Percentiles rank a stretch among this genome's conserved stretches.
These are phyloP conservation scores for Elymus sibiricus DNA, from an alignment of 176 grass and related monocot species.

Conservation along the genomic window DNA sequence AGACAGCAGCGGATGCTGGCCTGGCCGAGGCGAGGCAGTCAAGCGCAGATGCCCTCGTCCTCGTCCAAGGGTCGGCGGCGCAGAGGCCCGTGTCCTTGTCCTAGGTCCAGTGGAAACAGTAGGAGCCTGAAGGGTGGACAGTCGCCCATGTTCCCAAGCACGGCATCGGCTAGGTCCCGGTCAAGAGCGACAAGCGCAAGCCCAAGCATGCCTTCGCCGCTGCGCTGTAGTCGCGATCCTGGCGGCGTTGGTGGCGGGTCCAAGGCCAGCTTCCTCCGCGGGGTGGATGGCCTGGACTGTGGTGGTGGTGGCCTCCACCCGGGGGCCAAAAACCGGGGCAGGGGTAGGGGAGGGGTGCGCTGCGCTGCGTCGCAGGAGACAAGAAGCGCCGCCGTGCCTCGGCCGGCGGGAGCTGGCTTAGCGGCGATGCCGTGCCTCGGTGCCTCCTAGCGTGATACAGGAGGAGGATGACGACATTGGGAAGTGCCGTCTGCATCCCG, in stretches of 20 bases:
- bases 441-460: slow-evolving; percentile 65
- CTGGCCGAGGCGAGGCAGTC: too few species aligned
- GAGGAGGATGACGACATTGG: slow-evolving; percentile 34
- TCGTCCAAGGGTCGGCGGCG: too few species aligned
- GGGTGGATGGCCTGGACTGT: slow-evolving; percentile 42
- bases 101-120: too few species aligned
- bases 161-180: slow-evolving; percentile 82
- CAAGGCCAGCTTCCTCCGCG: slow-evolving; percentile 73
- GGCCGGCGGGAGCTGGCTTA: slow-evolving; percentile 34
- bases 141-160: slow-evolving; percentile 90
- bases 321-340: slow-evolving; percentile 55
- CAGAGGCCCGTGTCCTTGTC: too few species aligned
- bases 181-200: slow-evolving; percentile 78
- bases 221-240: slow-evolving; percentile 57
- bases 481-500: slow-evolving; percentile 67
- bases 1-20: too few species aligned
- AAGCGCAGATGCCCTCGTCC: too few species aligned
- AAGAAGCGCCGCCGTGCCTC: slow-evolving; percentile 25
- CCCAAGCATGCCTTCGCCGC: slow-evolving; percentile 28
- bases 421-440: slow-evolving; percentile 69
- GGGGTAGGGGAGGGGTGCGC: too few species aligned
- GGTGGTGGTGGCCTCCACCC: slow-evolving; percentile 47
- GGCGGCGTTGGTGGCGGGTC: slow-evolving; percentile 31
- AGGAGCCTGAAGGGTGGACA: slow-evolving; percentile 87
- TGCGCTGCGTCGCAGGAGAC: slow-evolving; percentile 6